Evolutionary conservation across 805 yeast genomes (phyloP), one percentile per base, ranked within the genome.

Genomic region (Kodamaea jinghongensis): DNA sequence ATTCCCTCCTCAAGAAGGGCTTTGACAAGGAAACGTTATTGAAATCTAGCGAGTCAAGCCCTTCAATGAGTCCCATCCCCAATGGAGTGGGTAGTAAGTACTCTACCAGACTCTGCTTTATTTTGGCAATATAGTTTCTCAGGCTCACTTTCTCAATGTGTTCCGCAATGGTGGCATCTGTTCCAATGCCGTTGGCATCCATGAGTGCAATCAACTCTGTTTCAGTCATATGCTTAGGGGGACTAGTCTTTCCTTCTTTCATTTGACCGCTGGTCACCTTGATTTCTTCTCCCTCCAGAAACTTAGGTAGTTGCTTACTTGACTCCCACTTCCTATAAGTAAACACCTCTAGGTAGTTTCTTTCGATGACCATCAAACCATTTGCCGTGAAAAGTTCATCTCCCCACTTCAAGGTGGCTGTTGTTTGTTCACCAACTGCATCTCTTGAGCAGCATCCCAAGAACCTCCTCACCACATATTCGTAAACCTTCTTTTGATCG

Each of bases 81-180:
- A 93, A 65, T 6, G 76, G 75, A 0, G 96, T 81, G 0, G 99
- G 99, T 4, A 83, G 65, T 10, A 93, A 61, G 36, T 70, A 67
- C 37, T 67, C 71, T 1, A 64, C 63, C 16, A 67, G 50, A 14
- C 65, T 62, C 31, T 52, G 49, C 31, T 60, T 65, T 38, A 58
- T 63, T 47, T 73, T 79, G 12, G 60, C 63, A 4, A 86, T 76
- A 52, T 90, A 95, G 13, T 79, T 78, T 38, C 99, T 64, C 8
- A 60, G 59, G 20, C 75, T 63, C 31, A 93, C 80, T 55, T 86
- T 90, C 42, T 85, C 89, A 28, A 93, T 93, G 61, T 93, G 99
- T 31, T 93, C 99, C 0, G 98, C 99, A 61, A 93, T 95, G 0
- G 99, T 93, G 1, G 99, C 99, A 67, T 93, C 99, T 0, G 99